Conservation (phyloP, 345 rosid genomes). For the Abelmoschus esculentus region DNA sequence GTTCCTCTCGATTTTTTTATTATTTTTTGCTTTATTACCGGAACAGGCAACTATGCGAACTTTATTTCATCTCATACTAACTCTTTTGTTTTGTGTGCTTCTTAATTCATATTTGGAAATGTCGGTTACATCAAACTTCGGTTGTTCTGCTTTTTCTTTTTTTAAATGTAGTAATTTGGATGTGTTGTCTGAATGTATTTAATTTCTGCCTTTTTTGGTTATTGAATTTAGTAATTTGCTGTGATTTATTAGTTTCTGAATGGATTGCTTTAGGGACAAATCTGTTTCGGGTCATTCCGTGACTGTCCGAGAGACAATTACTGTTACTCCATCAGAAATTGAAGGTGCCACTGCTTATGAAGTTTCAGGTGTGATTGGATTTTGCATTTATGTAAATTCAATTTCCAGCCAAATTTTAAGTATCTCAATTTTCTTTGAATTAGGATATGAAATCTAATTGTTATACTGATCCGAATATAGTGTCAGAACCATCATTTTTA, state of each 20-base stretch:
- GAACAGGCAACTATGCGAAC: background rate
- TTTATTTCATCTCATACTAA: background rate
- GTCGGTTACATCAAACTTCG: background rate
- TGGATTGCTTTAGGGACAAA: constrained; percentile 62
- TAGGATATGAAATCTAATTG: background rate
- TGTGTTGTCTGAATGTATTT: background rate
- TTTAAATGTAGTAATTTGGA: constrained; percentile 1
- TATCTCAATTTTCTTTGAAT: background rate
- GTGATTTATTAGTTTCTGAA: constrained; percentile 24
- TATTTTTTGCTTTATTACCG: background rate
- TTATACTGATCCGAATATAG: background rate
- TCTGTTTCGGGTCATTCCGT: constrained; percentile 73
- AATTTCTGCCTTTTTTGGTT: background rate
- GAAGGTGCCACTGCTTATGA: constrained; percentile 74
- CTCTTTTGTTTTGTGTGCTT: background rate
- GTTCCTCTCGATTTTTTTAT: background rate
- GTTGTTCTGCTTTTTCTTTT: background rate
- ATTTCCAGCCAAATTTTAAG: background rate
- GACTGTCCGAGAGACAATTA: constrained; percentile 73
- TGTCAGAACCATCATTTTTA: background rate
- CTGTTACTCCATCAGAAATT: constrained; percentile 57
- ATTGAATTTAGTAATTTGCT: constrained; percentile 6
- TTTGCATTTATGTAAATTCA: background rate
- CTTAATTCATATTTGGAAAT: background rate
- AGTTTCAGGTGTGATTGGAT: constrained; percentile 53